Percentiles rank a stretch among this genome's conserved stretches.
Evolutionary conservation across 345 rosid species (phyloP).

Genomic region (Populus deltoides): DNA sequence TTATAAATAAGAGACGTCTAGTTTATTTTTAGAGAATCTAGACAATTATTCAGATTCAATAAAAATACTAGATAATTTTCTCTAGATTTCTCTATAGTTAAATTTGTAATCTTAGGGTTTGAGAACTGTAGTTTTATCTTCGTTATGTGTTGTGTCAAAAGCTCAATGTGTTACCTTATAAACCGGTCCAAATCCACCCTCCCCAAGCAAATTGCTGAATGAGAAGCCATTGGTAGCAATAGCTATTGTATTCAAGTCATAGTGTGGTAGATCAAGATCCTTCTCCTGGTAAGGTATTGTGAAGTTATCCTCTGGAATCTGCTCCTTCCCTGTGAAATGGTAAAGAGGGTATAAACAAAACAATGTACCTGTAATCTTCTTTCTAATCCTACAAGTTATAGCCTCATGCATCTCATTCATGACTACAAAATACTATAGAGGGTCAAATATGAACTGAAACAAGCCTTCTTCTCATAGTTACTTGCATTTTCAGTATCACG

Average conservation of each 20-base stretch:
- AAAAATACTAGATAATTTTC: too few species aligned
- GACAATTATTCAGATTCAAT: too few species aligned
- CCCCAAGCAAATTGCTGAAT: neutral
- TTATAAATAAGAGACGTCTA: too few species aligned
- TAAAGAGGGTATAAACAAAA: neutral
- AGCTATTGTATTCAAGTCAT: neutral
- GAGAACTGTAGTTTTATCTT: too few species aligned
- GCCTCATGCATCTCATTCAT: neutral
- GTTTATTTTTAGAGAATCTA: too few species aligned
- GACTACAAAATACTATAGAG: neutral
- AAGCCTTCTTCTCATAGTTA: too few species aligned
- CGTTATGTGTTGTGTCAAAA: neutral
- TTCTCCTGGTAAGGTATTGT: neutral
- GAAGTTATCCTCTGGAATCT: neutral
- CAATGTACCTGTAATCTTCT: neutral
- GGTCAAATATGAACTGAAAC: neutral
- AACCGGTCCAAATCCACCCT: slow-evolving; percentile 7
- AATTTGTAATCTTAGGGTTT: too few species aligned
- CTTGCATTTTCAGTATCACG: too few species aligned
- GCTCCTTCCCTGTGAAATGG: neutral
- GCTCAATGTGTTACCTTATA: neutral
- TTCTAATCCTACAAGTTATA: neutral
- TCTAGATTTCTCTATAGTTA: too few species aligned
- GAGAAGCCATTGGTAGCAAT: neutral
- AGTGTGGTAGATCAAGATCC: slow-evolving; percentile 2